Evolutionary conservation across 352 stramenopile species (phyloP).

Genomic region (Pythium aristosporum): DNA sequence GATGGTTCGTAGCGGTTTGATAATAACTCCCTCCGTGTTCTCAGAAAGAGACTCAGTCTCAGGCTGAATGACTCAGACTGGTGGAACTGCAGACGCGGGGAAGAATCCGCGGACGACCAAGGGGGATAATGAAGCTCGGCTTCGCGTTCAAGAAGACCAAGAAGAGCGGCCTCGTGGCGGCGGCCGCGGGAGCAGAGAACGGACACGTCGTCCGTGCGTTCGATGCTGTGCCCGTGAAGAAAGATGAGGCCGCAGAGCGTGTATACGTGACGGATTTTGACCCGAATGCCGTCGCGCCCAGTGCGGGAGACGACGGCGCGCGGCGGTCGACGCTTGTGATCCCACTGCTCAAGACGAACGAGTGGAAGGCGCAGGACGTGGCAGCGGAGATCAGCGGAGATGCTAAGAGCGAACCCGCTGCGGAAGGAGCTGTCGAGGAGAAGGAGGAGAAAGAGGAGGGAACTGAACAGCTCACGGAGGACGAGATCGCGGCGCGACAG

Average conservation of each 20-base stretch:
- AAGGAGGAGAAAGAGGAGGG: background rate
- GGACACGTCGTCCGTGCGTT: conserved; percentile 28
- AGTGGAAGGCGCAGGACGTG: conserved; percentile 32
- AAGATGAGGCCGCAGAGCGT: conserved; percentile 31
- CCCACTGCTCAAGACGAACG: conserved; percentile 62
- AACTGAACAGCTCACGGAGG: conserved; percentile 22
- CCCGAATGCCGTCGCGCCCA: conserved; percentile 31
- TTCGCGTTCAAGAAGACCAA: conserved; percentile 80
- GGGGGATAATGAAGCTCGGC: conserved; percentile 50
- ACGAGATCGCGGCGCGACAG: conserved; percentile 40
- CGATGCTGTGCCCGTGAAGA: conserved; percentile 12
- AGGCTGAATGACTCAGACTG: background rate
- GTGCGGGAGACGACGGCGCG: conserved; percentile 23
- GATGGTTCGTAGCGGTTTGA: no score
- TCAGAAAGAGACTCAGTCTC: background rate
- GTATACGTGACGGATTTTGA: conserved; percentile 82
- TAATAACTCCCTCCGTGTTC: background rate
- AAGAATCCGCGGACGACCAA: background rate
- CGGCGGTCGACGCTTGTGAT: conserved; percentile 55
- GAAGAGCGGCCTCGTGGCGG: conserved; percentile 31
- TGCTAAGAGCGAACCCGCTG: background rate
- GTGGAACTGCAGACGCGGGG: background rate
- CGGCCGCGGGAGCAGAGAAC: conserved; percentile 1
- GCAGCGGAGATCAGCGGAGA: background rate
- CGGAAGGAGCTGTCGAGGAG: background rate